phyloP scores from a whole-genome alignment of 768 basidiomycete species.

The Hebeloma cylindrosporum region DNA sequence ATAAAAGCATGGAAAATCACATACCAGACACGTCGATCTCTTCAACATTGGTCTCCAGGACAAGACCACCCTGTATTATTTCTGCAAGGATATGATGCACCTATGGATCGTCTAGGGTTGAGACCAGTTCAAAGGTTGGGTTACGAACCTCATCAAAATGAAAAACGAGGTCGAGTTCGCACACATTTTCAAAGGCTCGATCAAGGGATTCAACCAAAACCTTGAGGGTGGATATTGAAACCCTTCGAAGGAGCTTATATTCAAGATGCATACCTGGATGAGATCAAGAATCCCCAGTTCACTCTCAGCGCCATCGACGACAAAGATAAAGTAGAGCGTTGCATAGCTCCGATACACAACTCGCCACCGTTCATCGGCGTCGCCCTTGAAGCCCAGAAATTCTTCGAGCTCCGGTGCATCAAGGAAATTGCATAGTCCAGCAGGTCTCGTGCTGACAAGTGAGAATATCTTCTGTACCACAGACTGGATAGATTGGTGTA shows the following conservation, averaged over 20 bases:
- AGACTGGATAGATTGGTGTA: constrained; percentile 64
- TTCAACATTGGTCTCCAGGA: constrained; percentile 91
- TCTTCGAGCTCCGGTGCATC: constrained; percentile 87
- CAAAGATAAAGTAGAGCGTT: constrained; percentile 95
- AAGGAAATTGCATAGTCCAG: constrained; percentile 91
- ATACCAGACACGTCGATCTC: constrained; percentile 74
- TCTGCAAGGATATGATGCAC: constrained; percentile 95
- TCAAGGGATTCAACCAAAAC: constrained; percentile 98
- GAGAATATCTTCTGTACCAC: constrained; percentile 89
- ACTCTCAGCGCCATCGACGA: constrained; percentile 94
- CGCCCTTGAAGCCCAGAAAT: constrained; percentile 58
- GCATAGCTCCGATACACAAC: constrained; percentile 97
- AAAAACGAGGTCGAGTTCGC: constrained; percentile 96
- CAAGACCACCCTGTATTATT: constrained; percentile 94
- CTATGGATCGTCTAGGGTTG: constrained; percentile 37
- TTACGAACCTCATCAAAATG: constrained; percentile 90
- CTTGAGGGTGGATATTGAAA: constrained; percentile 38
- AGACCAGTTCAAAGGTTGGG: background rate
- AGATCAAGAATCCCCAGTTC: constrained; percentile 95
- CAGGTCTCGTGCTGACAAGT: constrained; percentile 78
- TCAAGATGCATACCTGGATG: constrained; percentile 76
- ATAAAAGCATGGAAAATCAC: constrained; percentile 24
- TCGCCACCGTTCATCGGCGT: constrained; percentile 64
- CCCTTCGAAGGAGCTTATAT: background rate
- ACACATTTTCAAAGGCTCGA: constrained; percentile 95